Evolutionary conservation across 2,329 filamentous ascomycete genomes (phyloP), one percentile per base, ranked within the genome.

Genomic region (Dactylellina cionopaga): DNA sequence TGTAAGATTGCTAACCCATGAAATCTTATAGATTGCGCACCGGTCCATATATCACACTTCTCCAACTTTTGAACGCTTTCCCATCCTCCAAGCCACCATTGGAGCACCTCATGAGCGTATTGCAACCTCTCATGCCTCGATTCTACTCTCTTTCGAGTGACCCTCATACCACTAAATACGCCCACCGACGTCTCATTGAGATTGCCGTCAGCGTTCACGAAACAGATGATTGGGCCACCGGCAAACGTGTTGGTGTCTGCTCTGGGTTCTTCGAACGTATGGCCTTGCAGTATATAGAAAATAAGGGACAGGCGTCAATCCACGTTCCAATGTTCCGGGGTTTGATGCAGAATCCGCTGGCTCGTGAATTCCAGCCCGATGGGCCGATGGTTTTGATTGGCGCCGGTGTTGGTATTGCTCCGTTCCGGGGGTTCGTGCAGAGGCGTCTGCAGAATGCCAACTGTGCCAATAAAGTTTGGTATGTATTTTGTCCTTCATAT

Each of bases 91-190:
- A 92, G 79, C 95, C 95, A 58, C 92, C 94, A 2, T 84, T 99
- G 77, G 91, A 95, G 60, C 84, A 88, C 70, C 84, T 99, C 9
- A 85, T 97, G 33, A 91, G 90, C 1, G 86, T 90, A 43, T 86
- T 97, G 58, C 91, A 90, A 77, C 90, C 92, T 51, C 85, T 98
- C 55, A 98, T 98, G 94, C 95, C 95, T 1, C 91, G 95, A 71
- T 99, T 99, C 84, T 99, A 99, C 83, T 98, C 94, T 2, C 88
- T 99, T 11, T 97, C 93, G 59, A 97, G 96, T 80, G 95, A 99
- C 78, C 95, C 95, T 0, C 91, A 95, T 75, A 88, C 96, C 76
- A 90, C 88, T 1, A 85, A 85, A 5, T 90, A 86, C 73, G 86
- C 86, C 74, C 85, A 88, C 19, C 90, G 91, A 75, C 90, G 93